phyloP scores from a whole-genome alignment of 2,329 filamentous ascomycete species.

The Aspergillus sp. region DNA sequence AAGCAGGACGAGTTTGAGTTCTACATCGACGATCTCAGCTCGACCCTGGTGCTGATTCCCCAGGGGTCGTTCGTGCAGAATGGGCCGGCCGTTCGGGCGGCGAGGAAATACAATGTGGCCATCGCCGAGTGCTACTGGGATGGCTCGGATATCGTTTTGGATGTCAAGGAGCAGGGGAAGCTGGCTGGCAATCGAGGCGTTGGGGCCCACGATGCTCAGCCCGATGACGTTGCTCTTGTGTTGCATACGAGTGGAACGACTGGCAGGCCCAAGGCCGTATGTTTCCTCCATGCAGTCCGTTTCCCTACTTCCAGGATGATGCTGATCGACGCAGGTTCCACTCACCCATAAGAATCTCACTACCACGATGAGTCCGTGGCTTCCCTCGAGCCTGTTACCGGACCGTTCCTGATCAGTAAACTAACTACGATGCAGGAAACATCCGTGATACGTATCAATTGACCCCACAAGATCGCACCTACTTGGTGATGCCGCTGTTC shows the following conservation, averaged over 20 bases:
- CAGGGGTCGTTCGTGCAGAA: slow-evolving; percentile 65
- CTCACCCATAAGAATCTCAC: slow-evolving; percentile 79
- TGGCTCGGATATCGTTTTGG: slow-evolving; percentile 66
- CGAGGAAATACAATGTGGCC: slow-evolving; percentile 76
- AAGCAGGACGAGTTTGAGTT: slow-evolving; percentile 91
- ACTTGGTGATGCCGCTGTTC: slow-evolving; percentile 88
- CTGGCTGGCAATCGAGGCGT: slow-evolving; percentile 53
- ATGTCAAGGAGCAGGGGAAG: slow-evolving; percentile 74
- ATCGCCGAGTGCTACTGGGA: slow-evolving; percentile 86
- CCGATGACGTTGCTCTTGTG: slow-evolving; percentile 79
- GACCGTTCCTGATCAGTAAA: neutral
- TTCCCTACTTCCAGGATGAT: neutral
- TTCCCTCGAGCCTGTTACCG: neutral
- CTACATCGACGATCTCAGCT: slow-evolving; percentile 84
- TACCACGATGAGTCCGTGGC: slow-evolving; percentile 69
- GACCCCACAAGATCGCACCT: slow-evolving; percentile 69
- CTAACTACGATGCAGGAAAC: slow-evolving; percentile 54
- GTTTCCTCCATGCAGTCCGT: slow-evolving; percentile 19
- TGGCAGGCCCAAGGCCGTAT: slow-evolving; percentile 77
- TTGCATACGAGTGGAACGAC: slow-evolving; percentile 84
- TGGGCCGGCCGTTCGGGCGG: slow-evolving; percentile 72
- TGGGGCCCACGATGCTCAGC: slow-evolving; percentile 56
- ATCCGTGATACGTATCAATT: slow-evolving; percentile 76
- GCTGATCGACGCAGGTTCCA: slow-evolving; percentile 55
- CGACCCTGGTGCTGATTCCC: slow-evolving; percentile 74